Base-by-base conservation (phyloP, 2,329 filamentous ascomycete genomes). In the Periconia sp. region DNA sequence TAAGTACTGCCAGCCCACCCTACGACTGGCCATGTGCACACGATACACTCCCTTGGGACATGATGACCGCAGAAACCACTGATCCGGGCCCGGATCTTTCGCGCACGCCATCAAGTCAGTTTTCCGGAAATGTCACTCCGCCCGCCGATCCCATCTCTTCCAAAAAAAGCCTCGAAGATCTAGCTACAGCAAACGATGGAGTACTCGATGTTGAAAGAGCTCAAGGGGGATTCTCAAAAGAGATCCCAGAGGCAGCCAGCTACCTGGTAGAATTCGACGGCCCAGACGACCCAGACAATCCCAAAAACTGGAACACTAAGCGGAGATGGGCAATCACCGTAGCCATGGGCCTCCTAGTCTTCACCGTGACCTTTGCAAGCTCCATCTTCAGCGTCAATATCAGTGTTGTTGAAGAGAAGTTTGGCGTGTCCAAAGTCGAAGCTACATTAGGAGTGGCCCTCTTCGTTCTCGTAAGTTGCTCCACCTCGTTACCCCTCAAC, bases 201-300 rank as follows among this genome's bases (percentile, higher is more conserved):
- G n/a, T 19, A n/a, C 5, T 15, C 5, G 12, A 35, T 15, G 17
- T 15, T 3, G 32, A 35, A 24, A 35, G n/a, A 22, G 32, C 18
- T 6, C 18, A 22, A 11, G 19, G 25, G 6, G 12, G 17, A 12
- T 11, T n/a, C 21, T 5, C 18, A 28, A 21, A 8, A 24, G 23
- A n/a, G 34, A 26, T 21, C 29, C 15, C 10, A 15, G 18, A 22
- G 10, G 77, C 40, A 6, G 31, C 42, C 5, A 24, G 15, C 5
- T 55, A 57, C n/a, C 40, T 90, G 9, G 87, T 92, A 15, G 85
- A 89, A 43, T 92, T 90, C 54, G 86, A 90, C 7, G 86, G 86
- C 0, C 77, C 78, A 0, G 80, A 86, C 49, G 88, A 92, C 65
- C 83, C 83, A 0, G 88, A 87, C 56, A 76, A 79, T 11, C 87